Evolutionary conservation across 31 red algal species (phyloP).

Genomic region (Endocladia muricata): DNA sequence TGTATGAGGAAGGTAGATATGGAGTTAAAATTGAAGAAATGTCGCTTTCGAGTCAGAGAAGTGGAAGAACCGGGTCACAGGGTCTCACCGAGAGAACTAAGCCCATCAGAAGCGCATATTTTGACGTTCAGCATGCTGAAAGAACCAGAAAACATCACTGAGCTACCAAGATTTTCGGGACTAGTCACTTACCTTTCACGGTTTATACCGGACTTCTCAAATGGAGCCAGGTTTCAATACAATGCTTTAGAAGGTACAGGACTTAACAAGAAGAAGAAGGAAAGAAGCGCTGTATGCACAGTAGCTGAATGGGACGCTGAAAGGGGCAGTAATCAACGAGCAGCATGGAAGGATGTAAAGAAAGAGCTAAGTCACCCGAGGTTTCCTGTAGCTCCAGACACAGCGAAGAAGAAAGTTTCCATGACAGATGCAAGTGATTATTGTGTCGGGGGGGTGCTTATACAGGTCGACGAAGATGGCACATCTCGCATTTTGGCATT

Average conservation of each 20-base stretch:
- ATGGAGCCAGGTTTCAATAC: background rate
- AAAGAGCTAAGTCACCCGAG: background rate
- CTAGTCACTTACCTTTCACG: background rate
- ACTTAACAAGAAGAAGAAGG: conserved; percentile 1
- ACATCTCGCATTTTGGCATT: background rate
- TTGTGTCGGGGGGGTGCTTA: background rate
- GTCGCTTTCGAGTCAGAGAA: background rate
- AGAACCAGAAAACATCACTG: background rate
- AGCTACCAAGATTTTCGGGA: background rate
- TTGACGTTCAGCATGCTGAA: background rate
- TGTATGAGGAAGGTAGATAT: background rate
- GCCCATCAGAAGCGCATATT: background rate
- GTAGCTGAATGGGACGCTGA: background rate
- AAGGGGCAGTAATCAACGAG: background rate
- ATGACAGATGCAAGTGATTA: background rate
- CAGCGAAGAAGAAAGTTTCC: background rate
- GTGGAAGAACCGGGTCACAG: background rate
- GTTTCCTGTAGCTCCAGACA: background rate
- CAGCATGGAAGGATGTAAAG: conserved; percentile 9
- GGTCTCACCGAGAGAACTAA: background rate
- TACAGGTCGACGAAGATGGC: background rate
- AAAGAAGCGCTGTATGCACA: background rate
- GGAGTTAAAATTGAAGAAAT: background rate
- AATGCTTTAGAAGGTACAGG: background rate
- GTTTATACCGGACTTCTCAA: background rate